phyloP scores from a whole-genome alignment of 768 basidiomycete genomes.

The Lentinula aciculospora region DNA sequence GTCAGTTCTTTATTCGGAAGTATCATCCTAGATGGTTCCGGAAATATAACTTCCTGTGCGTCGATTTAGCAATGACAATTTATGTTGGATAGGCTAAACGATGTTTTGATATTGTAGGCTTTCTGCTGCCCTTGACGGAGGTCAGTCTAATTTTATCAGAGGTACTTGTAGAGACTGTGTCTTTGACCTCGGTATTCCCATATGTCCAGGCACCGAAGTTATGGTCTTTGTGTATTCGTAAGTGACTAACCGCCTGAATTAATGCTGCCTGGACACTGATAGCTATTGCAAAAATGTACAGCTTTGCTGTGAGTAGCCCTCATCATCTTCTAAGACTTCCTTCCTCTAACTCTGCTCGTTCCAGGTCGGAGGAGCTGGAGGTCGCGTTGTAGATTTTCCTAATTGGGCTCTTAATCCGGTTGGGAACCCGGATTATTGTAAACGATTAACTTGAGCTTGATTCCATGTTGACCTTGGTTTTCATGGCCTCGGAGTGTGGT shows the following conservation, averaged over 20 bases:
- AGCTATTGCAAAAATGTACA: not conserved
- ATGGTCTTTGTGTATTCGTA: slow-evolving; percentile 37
- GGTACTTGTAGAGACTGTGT: not conserved
- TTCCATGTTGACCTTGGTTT: too few relatives aligned
- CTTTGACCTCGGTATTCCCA: not conserved
- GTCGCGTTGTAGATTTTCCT: slow-evolving; percentile 28
- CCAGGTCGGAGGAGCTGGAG: slow-evolving; percentile 35
- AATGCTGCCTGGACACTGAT: not conserved
- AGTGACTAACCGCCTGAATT: slow-evolving; percentile 11
- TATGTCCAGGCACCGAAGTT: slow-evolving; percentile 19
- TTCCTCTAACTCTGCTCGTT: not conserved
- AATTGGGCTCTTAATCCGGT: slow-evolving; percentile 27
- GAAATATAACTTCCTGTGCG: slow-evolving; percentile 25
- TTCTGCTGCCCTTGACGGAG: slow-evolving; percentile 12
- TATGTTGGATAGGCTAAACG: too few relatives aligned
- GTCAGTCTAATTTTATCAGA: not conserved
- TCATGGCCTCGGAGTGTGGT: too few relatives aligned
- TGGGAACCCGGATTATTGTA: slow-evolving; percentile 20
- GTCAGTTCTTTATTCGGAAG: slow-evolving; percentile 30
- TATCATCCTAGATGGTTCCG: slow-evolving; percentile 25
- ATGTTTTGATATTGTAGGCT: not conserved
- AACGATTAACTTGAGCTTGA: slow-evolving; percentile 14
- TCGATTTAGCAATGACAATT: not conserved
- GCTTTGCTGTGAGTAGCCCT: slow-evolving; percentile 3
- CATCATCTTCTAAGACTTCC: not conserved